Base-by-base conservation (phyloP, 2,329 filamentous ascomycete genomes). In the Proliferodiscus dingleyae region DNA sequence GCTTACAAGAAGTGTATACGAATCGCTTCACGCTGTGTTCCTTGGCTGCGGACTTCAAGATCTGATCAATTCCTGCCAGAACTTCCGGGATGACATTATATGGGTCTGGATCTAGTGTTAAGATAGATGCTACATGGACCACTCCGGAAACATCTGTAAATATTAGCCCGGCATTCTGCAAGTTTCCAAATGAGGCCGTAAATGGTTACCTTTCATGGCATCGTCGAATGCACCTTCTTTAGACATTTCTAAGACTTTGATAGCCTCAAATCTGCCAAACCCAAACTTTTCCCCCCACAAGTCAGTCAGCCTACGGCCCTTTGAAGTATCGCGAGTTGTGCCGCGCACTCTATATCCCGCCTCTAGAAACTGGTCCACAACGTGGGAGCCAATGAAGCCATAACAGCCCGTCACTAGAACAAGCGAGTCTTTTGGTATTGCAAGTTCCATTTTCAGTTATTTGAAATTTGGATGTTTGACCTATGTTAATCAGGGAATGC, bases 261-360 rank as follows among this genome's bases (percentile, higher is more conserved):
- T 49, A 0, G 68, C 40, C 33, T 68, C 64, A 18, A 71, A 66
- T 0, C 52, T 56, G 11, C 61, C 67, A 1, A 46, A 23, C 1
- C 64, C 66, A 42, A 66, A 63, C n/a, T 61, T 55, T 16, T 63
- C 54, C 5, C 63, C 62, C 13, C 66, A 65, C 0, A 58, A 19
- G 2, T 32, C 42, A 1, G 32, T 42, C 5, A 67, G 34, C 64
- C 67, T 69, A 0, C 58, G 43, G 23, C 55, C 60, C 48, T 66
- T 70, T 2, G 57, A 51, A 0, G 48, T 22, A 37, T 62, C 53
- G 1, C 71, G 69, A 11, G 67, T 66, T 2, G 69, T 71, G 1
- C 71, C 72, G 11, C 70, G 68, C 13, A 75, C 71, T 3, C 61
- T 63, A 50, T 68, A 73, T 5, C 71, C 71, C 0, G 55, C 55